Base-by-base conservation (phyloP, 208 protist species). In the Leishmania martiniquensis region DNA sequence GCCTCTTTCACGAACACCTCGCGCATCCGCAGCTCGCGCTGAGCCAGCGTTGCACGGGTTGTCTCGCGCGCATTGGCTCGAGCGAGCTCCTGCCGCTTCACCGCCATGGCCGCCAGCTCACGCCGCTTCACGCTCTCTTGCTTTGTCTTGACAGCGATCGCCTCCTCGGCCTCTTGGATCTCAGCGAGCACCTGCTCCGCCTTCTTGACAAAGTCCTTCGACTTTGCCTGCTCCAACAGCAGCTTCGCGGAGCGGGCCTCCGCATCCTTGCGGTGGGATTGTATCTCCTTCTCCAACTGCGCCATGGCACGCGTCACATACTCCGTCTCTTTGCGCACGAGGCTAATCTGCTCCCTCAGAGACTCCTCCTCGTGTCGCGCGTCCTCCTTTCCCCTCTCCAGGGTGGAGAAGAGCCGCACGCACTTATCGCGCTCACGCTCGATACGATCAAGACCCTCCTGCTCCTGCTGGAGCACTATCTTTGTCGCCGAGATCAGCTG, bases 1-100 rank as follows among this genome's bases (percentile, higher is more conserved):
- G 89, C 82, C 62, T 96, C 91, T 60, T 75, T 79, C 54, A 97
- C 84, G 34, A 91, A 81, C 44, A 75, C 63, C 67, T 80, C 74
- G 51, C 97, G 97, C 69, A 96, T 92, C 69, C 95, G 96, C 39
- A 98, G 77, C 78, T 99, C 95, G 71, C 96, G 90, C 82, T 97
- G 92, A 7, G 89, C 89, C 69, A 98, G 86, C 12, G 77, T 80
- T 7, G 97, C 85, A 17, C 95, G 86, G 39, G 72, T 86, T n/a
- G 84, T 83, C 75, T 95, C 91, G n/a, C 96, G 94, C 12, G 90
- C 88, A 47, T 85, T 82, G 54, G 98, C 97, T n/a, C 95, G 90
- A 63, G 85, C 96, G 70, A 94, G 80, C 55, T 97, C 89, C 75
- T 98, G 96, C 20, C 95, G 87, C 52, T 91, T 87, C 42, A 83